A percentile compares a stretch with the other conserved stretches of the same genome.
phyloP scores from a whole-genome alignment of 2,329 filamentous ascomycete species.

The Exophiala sp. region DNA sequence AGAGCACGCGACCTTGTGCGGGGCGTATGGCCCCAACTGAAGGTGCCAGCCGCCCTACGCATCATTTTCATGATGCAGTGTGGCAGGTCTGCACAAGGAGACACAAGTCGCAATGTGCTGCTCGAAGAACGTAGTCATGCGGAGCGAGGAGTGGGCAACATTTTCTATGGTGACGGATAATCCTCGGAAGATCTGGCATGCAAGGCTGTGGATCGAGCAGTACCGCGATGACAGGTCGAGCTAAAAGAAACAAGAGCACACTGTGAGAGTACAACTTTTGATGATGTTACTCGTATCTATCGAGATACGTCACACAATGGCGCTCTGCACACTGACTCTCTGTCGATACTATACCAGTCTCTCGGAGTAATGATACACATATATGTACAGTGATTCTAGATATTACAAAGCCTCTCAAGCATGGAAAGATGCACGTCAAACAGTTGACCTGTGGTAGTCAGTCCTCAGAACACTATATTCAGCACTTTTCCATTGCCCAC shows the following conservation, averaged over 20 bases:
- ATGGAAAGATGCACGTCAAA: too few species aligned
- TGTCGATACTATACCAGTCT: too few species aligned
- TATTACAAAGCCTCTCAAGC: too few species aligned
- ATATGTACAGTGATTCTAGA: too few species aligned
- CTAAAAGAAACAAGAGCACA: neutral
- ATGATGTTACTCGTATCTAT: too few species aligned
- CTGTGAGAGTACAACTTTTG: neutral
- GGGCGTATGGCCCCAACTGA: constrained; percentile 27
- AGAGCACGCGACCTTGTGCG: constrained; percentile 21
- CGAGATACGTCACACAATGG: too few species aligned
- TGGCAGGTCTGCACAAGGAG: neutral
- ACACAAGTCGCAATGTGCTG: too few species aligned
- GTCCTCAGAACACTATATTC: constrained; percentile 63
- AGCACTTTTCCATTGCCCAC: constrained; percentile 65
- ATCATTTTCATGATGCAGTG: constrained; percentile 12
- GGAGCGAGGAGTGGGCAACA: neutral
- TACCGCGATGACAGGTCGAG: neutral
- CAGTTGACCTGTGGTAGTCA: too few species aligned
- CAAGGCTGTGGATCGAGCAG: neutral
- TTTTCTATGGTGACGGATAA: constrained; percentile 5
- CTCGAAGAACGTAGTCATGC: too few species aligned
- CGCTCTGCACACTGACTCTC: too few species aligned
- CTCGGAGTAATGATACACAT: too few species aligned
- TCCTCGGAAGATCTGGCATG: neutral
- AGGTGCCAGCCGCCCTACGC: constrained; percentile 12